Evolutionary conservation across 116 monocot genomes (phyloP).

Genomic region (Posidonia oceanica): DNA sequence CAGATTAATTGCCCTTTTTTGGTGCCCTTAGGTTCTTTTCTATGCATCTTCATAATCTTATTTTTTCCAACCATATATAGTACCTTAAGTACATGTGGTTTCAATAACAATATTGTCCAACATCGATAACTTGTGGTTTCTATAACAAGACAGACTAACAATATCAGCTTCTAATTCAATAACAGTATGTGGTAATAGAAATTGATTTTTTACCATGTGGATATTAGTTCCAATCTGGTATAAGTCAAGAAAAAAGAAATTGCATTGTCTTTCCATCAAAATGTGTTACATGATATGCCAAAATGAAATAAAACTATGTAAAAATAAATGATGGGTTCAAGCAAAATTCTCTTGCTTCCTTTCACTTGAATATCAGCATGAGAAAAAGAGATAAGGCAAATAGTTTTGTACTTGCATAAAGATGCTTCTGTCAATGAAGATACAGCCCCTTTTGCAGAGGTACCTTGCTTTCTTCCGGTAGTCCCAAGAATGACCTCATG

Average conservation of each 20-base stretch:
- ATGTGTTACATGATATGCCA: neutral
- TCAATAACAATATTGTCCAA: too few species aligned
- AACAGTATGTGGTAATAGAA: too few species aligned
- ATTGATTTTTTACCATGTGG: too few species aligned
- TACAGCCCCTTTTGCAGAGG: slow-evolving; percentile 67
- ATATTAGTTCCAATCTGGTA: neutral
- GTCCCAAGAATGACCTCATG: slow-evolving; percentile 92
- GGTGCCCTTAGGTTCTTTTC: too few species aligned
- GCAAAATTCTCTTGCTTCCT: neutral
- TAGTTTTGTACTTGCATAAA: slow-evolving; percentile 61
- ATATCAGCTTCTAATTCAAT: too few species aligned
- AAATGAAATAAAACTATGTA: neutral
- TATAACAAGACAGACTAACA: too few species aligned
- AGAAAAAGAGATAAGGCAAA: neutral
- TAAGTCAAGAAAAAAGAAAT: neutral
- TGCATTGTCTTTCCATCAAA: neutral
- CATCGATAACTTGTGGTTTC: too few species aligned
- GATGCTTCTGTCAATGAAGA: slow-evolving; percentile 70
- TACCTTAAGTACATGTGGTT: too few species aligned
- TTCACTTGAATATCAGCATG: neutral
- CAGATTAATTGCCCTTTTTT: too few species aligned
- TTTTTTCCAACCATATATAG: too few species aligned
- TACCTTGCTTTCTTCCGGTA: slow-evolving; percentile 88
- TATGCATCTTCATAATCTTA: too few species aligned
- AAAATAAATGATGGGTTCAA: neutral